Evolutionary conservation across 2,329 filamentous ascomycete species (phyloP).

Genomic region (Penicillium occitanis): DNA sequence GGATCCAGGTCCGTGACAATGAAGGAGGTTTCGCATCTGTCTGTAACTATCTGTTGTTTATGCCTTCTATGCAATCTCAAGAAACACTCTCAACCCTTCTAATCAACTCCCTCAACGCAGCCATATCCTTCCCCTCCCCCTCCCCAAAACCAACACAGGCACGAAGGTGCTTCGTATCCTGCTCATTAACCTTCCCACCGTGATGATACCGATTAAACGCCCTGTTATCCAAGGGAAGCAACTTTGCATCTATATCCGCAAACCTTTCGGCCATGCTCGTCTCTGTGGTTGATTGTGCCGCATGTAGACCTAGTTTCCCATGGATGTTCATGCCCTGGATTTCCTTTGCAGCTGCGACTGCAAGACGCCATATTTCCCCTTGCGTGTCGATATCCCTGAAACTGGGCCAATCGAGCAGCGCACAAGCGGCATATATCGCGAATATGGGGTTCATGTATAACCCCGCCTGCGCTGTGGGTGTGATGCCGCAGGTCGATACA

Average conservation of each 20-base stretch:
- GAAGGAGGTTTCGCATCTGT: no score
- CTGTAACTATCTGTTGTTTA: no score
- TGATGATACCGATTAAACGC: conserved; percentile 1
- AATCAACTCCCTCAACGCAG: neutral
- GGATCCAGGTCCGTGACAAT: no score
- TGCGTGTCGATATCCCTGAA: neutral
- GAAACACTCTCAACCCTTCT: neutral
- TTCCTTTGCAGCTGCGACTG: neutral
- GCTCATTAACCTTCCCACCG: neutral
- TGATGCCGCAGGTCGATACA: neutral
- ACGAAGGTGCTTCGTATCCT: neutral
- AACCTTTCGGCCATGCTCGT: neutral
- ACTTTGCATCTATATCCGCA: neutral
- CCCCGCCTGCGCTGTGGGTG: neutral
- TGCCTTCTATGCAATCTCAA: neutral
- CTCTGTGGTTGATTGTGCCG: neutral
- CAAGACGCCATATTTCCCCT: neutral
- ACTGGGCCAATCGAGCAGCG: neutral
- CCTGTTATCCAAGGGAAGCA: neutral
- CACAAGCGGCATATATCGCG: neutral
- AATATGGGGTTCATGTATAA: neutral
- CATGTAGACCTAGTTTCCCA: neutral
- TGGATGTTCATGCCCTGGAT: neutral
- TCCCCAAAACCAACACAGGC: neutral
- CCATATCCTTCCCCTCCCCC: neutral